Base-by-base conservation (phyloP, 129 eudicot genomes). In the Artemisia annua region DNA sequence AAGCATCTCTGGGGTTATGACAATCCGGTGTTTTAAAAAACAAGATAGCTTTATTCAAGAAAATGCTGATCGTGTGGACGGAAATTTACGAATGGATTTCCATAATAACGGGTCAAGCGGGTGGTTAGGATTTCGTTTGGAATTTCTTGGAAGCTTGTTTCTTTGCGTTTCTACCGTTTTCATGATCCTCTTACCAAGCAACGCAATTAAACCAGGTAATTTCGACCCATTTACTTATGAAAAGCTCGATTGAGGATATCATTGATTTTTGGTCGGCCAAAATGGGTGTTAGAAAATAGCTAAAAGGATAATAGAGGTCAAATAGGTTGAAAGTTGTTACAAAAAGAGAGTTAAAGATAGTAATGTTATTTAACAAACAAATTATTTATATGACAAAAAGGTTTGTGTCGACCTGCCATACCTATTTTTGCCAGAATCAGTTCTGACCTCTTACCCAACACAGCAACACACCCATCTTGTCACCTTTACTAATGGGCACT, bases 111-210 rank as follows among this genome's bases (percentile, higher is more conserved):
- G 78, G 67, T 77, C 89, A n/a, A 87, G 80, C 7, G 95, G 89
- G 71, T 90, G 97, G 97, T 60, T 87, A 75, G 95, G 94, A 0
- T 82, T 87, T 55, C 91, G 95, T 11, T 39, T 87, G 79, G 97
- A 87, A 72, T 57, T 87, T 59, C 63, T 90, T 13, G 95, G 95
- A 26, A 81, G 84, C 74, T 50, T 85, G 12, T 59, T 90, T 80
- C 83, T 90, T 0, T 87, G 91, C 11, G 11, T 80, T 18, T 74
- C 95, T 17, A 75, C 89, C n/a, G 65, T 82, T 13, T 90, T 83
- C 71, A 70, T 90, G 91, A 75, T 85, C 68, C 11, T 87, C 57
- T 79, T 87, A 72, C 95, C 95, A 0, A 83, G 85, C 66, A 79
- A 43, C 43, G 53, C 85, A 17, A 75, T 90, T 12, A 59, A 57